These are phyloP conservation scores for Gaeumannomyces sp. DNA, from an alignment of 2,329 filamentous ascomycete genomes.

Conservation along the genomic window DNA sequence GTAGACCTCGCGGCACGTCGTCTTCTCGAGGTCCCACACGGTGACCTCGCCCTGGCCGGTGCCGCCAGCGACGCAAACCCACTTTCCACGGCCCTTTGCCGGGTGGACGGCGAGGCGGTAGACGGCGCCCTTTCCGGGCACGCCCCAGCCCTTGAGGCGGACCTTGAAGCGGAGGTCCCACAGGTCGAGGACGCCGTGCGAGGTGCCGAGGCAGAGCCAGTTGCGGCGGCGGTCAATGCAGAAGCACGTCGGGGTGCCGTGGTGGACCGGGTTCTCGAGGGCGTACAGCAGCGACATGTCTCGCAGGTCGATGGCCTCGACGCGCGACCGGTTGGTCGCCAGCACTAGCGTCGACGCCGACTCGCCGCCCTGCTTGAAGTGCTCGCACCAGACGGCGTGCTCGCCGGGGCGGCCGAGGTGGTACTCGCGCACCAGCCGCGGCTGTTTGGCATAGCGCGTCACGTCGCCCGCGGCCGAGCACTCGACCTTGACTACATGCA, in stretches of 20 bases:
- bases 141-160: slow-evolving; percentile 79
- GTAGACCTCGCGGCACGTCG: slow-evolving; percentile 82
- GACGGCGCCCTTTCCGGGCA: slow-evolving; percentile 74
- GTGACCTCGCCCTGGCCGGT: slow-evolving; percentile 84
- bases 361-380: slow-evolving; percentile 74
- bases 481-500: slow-evolving; percentile 82
- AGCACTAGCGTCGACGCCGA: slow-evolving; percentile 68
- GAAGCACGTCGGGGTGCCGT: slow-evolving; percentile 88
- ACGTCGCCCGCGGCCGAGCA: slow-evolving; percentile 23
- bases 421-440: slow-evolving; percentile 67
- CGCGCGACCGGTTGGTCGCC: slow-evolving; percentile 77
- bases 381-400: slow-evolving; percentile 83
- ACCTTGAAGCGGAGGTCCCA: slow-evolving; percentile 97
- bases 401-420: slow-evolving; percentile 63
- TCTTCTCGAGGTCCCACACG: slow-evolving; percentile 92
- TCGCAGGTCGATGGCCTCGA: slow-evolving; percentile 79
- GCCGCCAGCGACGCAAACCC: slow-evolving; percentile 84
- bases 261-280: slow-evolving; percentile 81
- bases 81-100: slow-evolving; percentile 68
- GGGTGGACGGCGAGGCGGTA: slow-evolving; percentile 76
- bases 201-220: slow-evolving; percentile 88
- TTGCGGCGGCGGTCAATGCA: slow-evolving; percentile 79
- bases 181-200: slow-evolving; percentile 84
- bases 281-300: slow-evolving; percentile 78
- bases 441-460: slow-evolving; percentile 67